Base-by-base conservation (phyloP, 2,329 filamentous ascomycete genomes). In the Penicillium sp. region DNA sequence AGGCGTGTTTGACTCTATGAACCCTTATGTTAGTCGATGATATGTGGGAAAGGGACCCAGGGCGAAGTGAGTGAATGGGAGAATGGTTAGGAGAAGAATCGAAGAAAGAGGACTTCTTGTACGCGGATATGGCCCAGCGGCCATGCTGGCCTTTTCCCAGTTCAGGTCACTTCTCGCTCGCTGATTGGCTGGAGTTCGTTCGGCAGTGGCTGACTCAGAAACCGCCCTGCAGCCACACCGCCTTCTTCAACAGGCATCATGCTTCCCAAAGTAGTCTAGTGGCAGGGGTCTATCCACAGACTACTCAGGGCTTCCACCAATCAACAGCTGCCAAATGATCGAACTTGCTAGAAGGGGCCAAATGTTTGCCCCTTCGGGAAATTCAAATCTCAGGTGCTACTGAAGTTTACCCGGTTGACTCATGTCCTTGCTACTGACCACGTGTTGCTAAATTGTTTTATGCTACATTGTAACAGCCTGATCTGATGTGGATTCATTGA, bases 81-180 rank as follows among this genome's bases (percentile, higher is more conserved):
- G 63, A 63, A 52, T 53, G 52, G 53, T 58, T 41, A 57, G 55
- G 52, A 59, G 59, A 60, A 59, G 55, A 59, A 47, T 53, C 48
- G 61, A 60, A 61, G 57, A 50, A 60, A 62, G 58, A 64, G 55
- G 59, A 59, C 57, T 66, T 68, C 70, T 73, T 74, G 69, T 72
- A 74, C 70, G 64, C 67, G 61, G 66, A 69, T 61, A 59, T 65
- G 60, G 60, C 66, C 61, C 68, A 71, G 70, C 71, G 72, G 73
- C 75, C 74, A 77, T 72, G 69, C 70, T 78, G 75, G 74, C 75
- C 75, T 78, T 77, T 78, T 77, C 74, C 49, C 53, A 63, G 68
- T 68, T 70, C 67, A 72, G 73, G 72, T 72, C 74, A 78, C 73
- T 78, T 60, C 68, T 73, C 69, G 64, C 19, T 9, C 38, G 31